These are phyloP conservation scores for Teunomyces lycoperdinae DNA, from an alignment of 805 yeast genomes.

Conservation along the genomic window DNA sequence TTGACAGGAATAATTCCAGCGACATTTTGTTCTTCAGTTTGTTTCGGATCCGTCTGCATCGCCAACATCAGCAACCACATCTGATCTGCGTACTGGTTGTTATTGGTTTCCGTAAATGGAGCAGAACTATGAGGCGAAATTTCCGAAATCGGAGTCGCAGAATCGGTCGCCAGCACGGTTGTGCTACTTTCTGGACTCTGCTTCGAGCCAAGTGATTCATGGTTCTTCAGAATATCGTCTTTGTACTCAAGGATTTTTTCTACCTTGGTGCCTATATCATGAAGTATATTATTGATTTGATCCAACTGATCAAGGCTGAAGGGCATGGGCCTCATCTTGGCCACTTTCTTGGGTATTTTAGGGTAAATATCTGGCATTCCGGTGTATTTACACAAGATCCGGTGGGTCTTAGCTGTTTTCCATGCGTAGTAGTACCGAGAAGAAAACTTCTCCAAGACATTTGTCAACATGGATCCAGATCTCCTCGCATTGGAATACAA, in stretches of 20 bases:
- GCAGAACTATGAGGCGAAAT: not conserved
- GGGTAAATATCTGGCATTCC: not conserved
- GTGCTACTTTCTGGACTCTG: conserved; percentile 2
- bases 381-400: not conserved
- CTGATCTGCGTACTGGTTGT: conserved; percentile 9
- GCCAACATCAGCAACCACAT: conserved; percentile 13
- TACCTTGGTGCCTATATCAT: conserved; percentile 5
- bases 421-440: conserved; percentile 12
- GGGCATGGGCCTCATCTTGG: conserved; percentile 5
- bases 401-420: conserved; percentile 13
- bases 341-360: not conserved
- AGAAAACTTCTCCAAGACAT: conserved; percentile 8
- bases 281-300: conserved; percentile 6
- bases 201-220: conserved; percentile 4
- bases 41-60: conserved; percentile 5
- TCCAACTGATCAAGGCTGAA: conserved; percentile 11
- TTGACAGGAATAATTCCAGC: not conserved
- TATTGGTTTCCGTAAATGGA: not conserved
- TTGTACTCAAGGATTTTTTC: conserved; percentile 7
- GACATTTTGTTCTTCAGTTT: not conserved
- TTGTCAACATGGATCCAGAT: conserved; percentile 8
- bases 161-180: not conserved
- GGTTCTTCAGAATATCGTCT: conserved; percentile 6
- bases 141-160: not conserved
- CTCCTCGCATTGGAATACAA: conserved; percentile 8